phyloP scores from a whole-genome alignment of 345 rosid species.

The Clausena lansium region DNA sequence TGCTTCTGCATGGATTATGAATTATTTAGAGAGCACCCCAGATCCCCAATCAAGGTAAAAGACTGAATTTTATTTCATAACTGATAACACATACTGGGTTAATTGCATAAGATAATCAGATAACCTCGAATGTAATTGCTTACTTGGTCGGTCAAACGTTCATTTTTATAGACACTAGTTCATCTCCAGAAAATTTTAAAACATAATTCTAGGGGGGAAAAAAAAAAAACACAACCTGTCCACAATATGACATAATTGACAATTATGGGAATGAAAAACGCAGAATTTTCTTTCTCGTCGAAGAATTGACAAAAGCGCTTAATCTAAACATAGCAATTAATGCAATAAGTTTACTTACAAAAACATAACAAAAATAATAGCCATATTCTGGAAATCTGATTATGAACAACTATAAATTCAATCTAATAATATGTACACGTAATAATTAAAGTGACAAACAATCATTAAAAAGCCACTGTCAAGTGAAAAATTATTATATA shows the following conservation, averaged over 20 bases:
- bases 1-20: not conserved
- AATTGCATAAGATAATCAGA: not conserved
- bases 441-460: conserved; percentile 2
- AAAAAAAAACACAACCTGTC: not conserved
- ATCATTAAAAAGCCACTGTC: not conserved
- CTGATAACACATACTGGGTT: not conserved
- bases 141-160: not conserved
- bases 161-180: not conserved
- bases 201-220: too few relatives aligned
- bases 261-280: not conserved
- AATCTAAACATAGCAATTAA: not conserved
- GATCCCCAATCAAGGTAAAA: not conserved
- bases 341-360: not conserved
- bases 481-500: too few relatives aligned
- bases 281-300: not conserved
- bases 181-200: too few relatives aligned
- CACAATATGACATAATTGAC: not conserved
- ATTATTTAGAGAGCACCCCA: not conserved
- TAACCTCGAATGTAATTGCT: not conserved
- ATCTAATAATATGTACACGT: not conserved
- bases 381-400: not conserved
- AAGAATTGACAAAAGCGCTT: not conserved
- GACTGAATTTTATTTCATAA: not conserved
- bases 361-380: not conserved
- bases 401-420: not conserved